phyloP scores from a whole-genome alignment of 1,139 yeast species.

The Sugiyamaella sp. region DNA sequence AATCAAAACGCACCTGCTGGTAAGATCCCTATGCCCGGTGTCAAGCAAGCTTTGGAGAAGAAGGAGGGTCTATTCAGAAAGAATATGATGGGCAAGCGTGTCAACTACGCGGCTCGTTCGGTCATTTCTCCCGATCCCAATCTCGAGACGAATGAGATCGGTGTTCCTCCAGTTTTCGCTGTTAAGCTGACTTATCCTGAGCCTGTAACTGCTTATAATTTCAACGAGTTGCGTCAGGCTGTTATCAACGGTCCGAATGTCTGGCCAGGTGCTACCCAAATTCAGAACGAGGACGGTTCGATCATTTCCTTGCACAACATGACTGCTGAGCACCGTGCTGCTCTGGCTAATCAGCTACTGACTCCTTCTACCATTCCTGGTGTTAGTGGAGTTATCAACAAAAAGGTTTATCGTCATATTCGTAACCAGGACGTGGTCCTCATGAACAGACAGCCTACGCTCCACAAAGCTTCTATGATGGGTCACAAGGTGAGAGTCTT shows the following conservation, averaged over 20 bases:
- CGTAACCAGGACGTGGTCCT: slow-evolving; percentile 93
- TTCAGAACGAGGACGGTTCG: slow-evolving; percentile 96
- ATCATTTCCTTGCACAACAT: slow-evolving; percentile 80
- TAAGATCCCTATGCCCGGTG: slow-evolving; percentile 86
- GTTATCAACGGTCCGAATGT: slow-evolving; percentile 95
- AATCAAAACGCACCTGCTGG: slow-evolving; percentile 69
- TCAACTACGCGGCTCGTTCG: slow-evolving; percentile 97
- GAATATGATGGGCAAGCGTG: slow-evolving; percentile 99
- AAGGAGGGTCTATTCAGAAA: slow-evolving; percentile 98
- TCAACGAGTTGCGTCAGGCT: slow-evolving; percentile 87
- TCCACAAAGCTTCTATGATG: slow-evolving; percentile 99
- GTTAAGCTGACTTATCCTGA: slow-evolving; percentile 94
- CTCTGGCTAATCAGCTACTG: slow-evolving; percentile 91
- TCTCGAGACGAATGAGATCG: slow-evolving; percentile 95
- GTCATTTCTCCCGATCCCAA: slow-evolving; percentile 99
- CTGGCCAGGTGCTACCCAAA: slow-evolving; percentile 99
- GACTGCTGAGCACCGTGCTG: slow-evolving; percentile 92
- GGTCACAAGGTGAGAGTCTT: slow-evolving; percentile 97
- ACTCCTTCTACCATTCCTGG: slow-evolving; percentile 69
- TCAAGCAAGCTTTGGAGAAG: slow-evolving; percentile 96
- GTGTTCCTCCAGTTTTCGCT: slow-evolving; percentile 99
- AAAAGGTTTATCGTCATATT: slow-evolving; percentile 93
- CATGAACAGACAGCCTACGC: slow-evolving; percentile 99
- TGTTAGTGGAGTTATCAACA: slow-evolving; percentile 63
- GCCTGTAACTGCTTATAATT: slow-evolving; percentile 95